Conservation (phyloP, 768 basidiomycete genomes). For the Pisolithus sp. region DNA sequence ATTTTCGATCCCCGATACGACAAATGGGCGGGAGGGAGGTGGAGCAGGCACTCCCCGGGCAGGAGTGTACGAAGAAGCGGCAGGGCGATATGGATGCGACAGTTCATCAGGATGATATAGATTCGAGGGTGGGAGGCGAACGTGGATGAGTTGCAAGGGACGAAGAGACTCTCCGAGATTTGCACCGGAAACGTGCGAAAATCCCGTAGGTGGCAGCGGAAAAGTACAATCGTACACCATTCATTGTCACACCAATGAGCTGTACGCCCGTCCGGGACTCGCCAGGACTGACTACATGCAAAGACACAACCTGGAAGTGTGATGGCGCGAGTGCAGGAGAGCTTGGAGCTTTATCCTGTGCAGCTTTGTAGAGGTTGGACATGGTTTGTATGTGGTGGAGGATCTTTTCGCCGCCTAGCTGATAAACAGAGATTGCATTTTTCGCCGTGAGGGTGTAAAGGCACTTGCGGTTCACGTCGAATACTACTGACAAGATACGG, state of each 20-base stretch:
- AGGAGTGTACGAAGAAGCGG: constrained; percentile 41
- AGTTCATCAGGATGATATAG: constrained; percentile 74
- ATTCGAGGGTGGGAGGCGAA: constrained; percentile 72
- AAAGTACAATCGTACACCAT: constrained; percentile 84
- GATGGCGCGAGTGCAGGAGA: constrained; percentile 65
- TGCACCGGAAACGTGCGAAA: constrained; percentile 39
- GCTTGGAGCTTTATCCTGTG: constrained; percentile 77
- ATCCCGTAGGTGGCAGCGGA: constrained; percentile 45
- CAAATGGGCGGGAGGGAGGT: constrained; percentile 49
- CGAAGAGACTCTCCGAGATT: constrained; percentile 21
- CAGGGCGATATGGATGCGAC: constrained; percentile 42
- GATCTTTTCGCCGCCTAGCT: constrained; percentile 54
- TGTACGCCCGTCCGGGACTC: constrained; percentile 70
- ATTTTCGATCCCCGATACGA: constrained; percentile 52
- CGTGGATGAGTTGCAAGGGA: constrained; percentile 64
- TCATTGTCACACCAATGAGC: constrained; percentile 74
- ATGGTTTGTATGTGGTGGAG: constrained; percentile 70
- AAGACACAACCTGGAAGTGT: constrained; percentile 59
- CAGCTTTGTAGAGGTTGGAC: constrained; percentile 65
- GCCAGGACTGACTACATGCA: constrained; percentile 61
- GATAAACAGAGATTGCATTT: constrained; percentile 61
- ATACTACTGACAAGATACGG: constrained; percentile 59
- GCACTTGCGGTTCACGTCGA: constrained; percentile 62
- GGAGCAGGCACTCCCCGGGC: constrained; percentile 39
- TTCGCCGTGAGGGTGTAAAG: constrained; percentile 73